phyloP scores from a whole-genome alignment of 495 filamentous ascomycete genomes.

The Rhizodiscina lignyota region DNA sequence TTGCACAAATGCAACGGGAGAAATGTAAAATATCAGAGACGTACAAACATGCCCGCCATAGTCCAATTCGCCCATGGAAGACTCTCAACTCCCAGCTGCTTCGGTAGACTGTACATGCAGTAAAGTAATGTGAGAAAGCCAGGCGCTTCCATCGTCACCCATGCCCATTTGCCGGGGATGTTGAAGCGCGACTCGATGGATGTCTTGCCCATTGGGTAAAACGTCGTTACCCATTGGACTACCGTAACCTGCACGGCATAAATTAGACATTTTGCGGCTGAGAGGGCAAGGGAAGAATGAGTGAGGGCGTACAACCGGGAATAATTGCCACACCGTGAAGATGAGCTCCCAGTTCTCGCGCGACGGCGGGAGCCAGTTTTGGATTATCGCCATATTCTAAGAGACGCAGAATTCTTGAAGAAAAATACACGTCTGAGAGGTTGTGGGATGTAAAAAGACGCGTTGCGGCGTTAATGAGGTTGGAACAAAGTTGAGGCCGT shows the following conservation, averaged over 20 bases:
- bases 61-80: conserved; percentile 55
- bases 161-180: conserved; percentile 72
- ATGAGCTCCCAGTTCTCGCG: conserved; percentile 32
- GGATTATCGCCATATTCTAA: too few relatives aligned
- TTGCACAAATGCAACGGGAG: too few relatives aligned
- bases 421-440: too few relatives aligned
- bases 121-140: conserved; percentile 66
- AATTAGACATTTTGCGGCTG: neutral
- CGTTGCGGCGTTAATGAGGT: too few relatives aligned
- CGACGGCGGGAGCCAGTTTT: conserved; percentile 28
- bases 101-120: conserved; percentile 50
- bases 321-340: conserved; percentile 25
- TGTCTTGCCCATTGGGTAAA: conserved; percentile 57
- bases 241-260: conserved; percentile 17
- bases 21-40: conserved; percentile 8
- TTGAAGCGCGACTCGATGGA: conserved; percentile 58
- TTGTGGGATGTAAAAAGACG: too few relatives aligned
- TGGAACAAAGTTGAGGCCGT: too few relatives aligned
- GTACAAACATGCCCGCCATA: conserved; percentile 45
- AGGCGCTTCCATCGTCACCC: conserved; percentile 73
- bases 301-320: conserved; percentile 17
- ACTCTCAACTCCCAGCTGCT: conserved; percentile 26
- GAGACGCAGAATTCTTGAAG: too few relatives aligned
- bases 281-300: neutral
- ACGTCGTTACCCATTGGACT: conserved; percentile 24